Evolutionary conservation across 1,284 basidiomycete genomes (phyloP).

Genomic region (Ustilago shanxiensis): DNA sequence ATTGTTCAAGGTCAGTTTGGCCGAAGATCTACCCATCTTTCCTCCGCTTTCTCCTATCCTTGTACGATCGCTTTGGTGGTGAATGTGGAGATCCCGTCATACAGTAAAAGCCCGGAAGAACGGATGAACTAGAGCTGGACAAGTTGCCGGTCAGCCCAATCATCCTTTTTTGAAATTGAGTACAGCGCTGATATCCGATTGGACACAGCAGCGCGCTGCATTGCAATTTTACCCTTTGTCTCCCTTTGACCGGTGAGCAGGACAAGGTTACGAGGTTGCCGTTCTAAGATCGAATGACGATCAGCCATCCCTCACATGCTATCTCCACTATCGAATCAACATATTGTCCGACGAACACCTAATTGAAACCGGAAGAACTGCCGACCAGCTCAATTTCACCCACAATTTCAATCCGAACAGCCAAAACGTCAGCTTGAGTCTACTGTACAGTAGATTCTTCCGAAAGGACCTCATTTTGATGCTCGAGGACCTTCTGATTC

Average conservation of each 20-base stretch:
- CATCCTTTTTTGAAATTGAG: neutral
- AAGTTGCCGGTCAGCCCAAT: neutral
- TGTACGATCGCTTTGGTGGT: neutral
- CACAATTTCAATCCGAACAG: no score
- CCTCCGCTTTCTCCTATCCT: no score
- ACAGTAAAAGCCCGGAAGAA: constrained; percentile 1
- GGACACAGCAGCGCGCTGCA: neutral
- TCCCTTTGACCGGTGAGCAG: neutral
- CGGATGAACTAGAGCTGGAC: neutral
- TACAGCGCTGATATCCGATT: neutral
- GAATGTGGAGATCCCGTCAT: neutral
- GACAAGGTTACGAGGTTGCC: neutral
- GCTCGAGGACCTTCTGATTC: neutral
- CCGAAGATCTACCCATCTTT: no score
- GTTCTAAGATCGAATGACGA: constrained; percentile 1
- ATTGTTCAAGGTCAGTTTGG: no score
- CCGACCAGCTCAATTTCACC: no score
- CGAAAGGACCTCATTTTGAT: neutral
- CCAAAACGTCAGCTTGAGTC: no score
- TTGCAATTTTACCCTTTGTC: neutral
- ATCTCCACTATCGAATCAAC: neutral
- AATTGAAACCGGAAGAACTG: no score
- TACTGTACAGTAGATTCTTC: no score
- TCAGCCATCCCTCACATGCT: neutral
- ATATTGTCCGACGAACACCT: neutral